phyloP scores from a whole-genome alignment of 208 protist species.

The Trypanosoma lewisi region DNA sequence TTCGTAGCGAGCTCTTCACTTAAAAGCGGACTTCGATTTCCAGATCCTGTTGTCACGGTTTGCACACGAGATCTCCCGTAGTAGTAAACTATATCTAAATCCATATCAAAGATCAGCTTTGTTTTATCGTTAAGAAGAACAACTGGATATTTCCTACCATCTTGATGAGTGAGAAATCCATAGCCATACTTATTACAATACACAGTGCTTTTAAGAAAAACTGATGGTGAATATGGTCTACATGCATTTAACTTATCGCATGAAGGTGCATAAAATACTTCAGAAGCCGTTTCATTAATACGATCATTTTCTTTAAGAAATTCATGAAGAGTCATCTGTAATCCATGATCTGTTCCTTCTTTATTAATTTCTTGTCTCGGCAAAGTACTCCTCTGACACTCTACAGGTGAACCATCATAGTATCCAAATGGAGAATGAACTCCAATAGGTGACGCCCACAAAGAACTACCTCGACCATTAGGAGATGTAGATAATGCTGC shows the following conservation, averaged over 20 bases:
- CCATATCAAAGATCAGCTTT: conserved; percentile 39
- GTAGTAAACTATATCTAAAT: conserved; percentile 35
- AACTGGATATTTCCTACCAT: conserved; percentile 19
- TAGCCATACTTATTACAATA: conserved; percentile 55
- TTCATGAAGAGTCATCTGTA: conserved; percentile 18
- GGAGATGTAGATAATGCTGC: conserved; percentile 1
- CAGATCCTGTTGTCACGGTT: conserved; percentile 5
- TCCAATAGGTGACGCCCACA: conserved; percentile 23
- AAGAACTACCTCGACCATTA: conserved; percentile 22
- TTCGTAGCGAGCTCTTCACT: conserved; percentile 26
- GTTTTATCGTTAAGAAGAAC: conserved; percentile 61
- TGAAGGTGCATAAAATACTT: background rate
- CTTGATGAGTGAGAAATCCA: conserved; percentile 30
- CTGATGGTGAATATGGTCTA: conserved; percentile 32
- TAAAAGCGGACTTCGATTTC: conserved; percentile 28
- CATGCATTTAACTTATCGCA: background rate
- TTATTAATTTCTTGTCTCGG: conserved; percentile 1
- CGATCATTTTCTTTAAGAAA: conserved; percentile 25
- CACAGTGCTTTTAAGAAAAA: conserved; percentile 33
- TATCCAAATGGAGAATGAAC: conserved; percentile 19
- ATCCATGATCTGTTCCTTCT: conserved; percentile 11
- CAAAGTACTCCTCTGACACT: background rate
- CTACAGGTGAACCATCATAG: conserved; percentile 2
- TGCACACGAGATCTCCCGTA: conserved; percentile 28
- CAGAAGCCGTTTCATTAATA: conserved; percentile 5